A percentile compares a stretch with the other conserved stretches of the same genome.
Conservation (phyloP, 75 land plant genomes). For the Cupressus sempervirens region DNA sequence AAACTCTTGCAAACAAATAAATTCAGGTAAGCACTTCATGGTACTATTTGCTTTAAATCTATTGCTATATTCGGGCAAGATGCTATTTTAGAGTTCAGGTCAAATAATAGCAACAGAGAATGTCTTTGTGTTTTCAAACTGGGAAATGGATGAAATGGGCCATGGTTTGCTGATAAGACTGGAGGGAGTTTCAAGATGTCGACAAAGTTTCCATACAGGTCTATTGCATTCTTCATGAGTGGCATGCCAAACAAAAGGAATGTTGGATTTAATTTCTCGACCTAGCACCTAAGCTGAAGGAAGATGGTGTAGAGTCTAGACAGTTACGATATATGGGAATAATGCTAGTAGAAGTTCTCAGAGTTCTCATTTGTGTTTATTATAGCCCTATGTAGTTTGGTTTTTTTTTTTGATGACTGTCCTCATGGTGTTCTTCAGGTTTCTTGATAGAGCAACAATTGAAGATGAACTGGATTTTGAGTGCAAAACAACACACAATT, state of each 20-base stretch:
- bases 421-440: conserved; percentile 17
- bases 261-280: not conserved
- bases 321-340: not conserved
- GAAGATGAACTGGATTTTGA: not conserved
- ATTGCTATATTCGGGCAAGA: not conserved
- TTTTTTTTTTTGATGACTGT: not conserved
- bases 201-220: not conserved
- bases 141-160: not conserved
- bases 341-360: not conserved
- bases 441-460: conserved; percentile 41
- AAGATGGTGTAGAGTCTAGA: not conserved
- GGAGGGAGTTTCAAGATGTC: not conserved
- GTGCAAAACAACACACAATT: not conserved
- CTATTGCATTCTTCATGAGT: too few species aligned
- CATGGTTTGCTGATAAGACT: not conserved
- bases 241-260: not conserved
- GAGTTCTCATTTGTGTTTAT: not conserved
- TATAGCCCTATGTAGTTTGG: not conserved
- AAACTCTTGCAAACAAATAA: conserved; percentile 14
- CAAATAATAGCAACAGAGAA: not conserved
- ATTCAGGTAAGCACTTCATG: conserved; percentile 21
- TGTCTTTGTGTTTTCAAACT: not conserved
- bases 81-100: not conserved
- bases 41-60: not conserved
- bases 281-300: not conserved